Base-by-base conservation (phyloP, 768 basidiomycete genomes). In the Sarcodon sp. region DNA sequence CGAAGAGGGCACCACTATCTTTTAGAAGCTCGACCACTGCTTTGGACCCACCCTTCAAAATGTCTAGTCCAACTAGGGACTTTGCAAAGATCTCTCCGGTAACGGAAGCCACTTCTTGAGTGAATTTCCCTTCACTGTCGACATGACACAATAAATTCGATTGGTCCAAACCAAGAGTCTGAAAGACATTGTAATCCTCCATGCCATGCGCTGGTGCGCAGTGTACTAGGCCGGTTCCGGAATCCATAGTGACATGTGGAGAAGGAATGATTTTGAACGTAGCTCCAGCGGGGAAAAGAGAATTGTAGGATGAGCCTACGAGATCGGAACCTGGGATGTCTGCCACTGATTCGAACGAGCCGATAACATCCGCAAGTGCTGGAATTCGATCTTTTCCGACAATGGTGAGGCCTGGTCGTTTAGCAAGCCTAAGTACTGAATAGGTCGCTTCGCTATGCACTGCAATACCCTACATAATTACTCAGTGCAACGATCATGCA, bases 221-320 rank as follows among this genome's bases (percentile, higher is more conserved):
- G 58, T 98, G 94, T 1, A 99, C 94, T 10, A 97, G 74, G 33
- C 94, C 93, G 1, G 93, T 96, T 6, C 94, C 94, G n/a, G 91
- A 85, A 13, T 81, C 76, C 0, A 84, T 64, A 1, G 83, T 89
- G 12, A 98, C 94, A 58, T 94, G 85, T 0, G 70, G 63, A 1
- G 88, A 80, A 1, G 76, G 59, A 35, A 94, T 73, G 43, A 96
- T 62, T 12, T 61, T 54, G 33, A 69, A 55, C 45, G 16, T 41
- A 13, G 39, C 39, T 41, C 35, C 39, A 27, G 46, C 34, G 8
- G 41, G 48, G 16, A 64, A 45, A 11, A 84, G 68, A 36, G 83
- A 72, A 1, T 56, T 63, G 58, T 91, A 93, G 6, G 64, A 55
- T 0, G 76, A 63, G 8, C 72, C 77, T 43, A 83, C 64, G n/a